Evolutionary conservation across 441 rosid genomes (phyloP), one percentile per base, ranked within the genome.

Genomic region (Euphorbia celastroides): DNA sequence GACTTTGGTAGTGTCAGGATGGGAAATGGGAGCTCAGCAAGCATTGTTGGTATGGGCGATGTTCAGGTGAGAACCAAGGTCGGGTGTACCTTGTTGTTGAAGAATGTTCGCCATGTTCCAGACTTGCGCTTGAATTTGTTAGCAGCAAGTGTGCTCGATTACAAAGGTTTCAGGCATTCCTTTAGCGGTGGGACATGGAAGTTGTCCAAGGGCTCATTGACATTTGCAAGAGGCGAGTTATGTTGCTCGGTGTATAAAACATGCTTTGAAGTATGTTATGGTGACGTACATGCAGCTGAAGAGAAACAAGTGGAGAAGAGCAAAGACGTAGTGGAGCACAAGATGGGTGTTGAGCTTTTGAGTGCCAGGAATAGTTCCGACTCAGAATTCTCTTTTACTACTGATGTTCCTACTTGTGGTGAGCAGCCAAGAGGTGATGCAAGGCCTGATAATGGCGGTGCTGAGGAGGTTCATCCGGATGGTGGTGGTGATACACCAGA

Each of bases 1-100:
- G 57, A 52, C 16, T 52, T 20, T 52, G 27, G 57, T 52, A 52
- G 57, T 52, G 57, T 52, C 26, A 52, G 22, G 28, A 52, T 52
- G 57, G 57, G 57, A 12, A 52, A 52, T 23, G 2, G 5, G 6
- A 51, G 26, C 56, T 51, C 26, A 22, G 12, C 25, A 19, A 51
- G 56, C 56, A 51, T 51, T 25, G 59, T 55, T 55, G n/a, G 59
- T 23, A 3, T 25, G 6, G 31, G 31, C 12, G 59, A 55, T 55
- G 12, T 55, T 55, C 32, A 27, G 30, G 59, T 25, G 2, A 25
- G 26, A n/a, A 55, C 20, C 23, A 12, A 12, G 23, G 59, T 55
- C 12, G 31, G 59, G 31, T 55, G 59, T n/a, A 26, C 11, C 6
- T 20, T 46, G 5, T 14, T 20, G 5, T 46, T 46, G 20, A 46